Percentiles rank a stretch among this genome's conserved stretches.
These are phyloP conservation scores for Gnaphalium uliginosum DNA, from an alignment of 129 eudicot genomes.

Conservation along the genomic window DNA sequence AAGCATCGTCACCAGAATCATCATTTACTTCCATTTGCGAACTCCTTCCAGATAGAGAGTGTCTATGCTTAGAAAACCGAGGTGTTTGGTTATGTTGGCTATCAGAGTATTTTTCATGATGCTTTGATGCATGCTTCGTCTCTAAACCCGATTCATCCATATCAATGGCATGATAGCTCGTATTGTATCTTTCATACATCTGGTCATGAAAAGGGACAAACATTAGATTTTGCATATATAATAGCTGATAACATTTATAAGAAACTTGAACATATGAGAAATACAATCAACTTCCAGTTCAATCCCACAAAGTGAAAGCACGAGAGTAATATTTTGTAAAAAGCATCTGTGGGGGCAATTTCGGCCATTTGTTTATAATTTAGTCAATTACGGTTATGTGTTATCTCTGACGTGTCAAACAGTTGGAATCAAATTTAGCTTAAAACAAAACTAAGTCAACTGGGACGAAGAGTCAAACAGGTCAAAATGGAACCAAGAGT, in stretches of 20 bases:
- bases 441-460: not conserved
- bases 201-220: constrained; percentile 32
- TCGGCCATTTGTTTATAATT: not conserved
- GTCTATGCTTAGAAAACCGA: constrained; percentile 36
- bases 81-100: constrained; percentile 38
- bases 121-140: constrained; percentile 39
- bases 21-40: constrained; percentile 43
- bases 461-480: not conserved
- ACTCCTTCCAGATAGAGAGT: constrained; percentile 37
- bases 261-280: not conserved
- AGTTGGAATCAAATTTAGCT: not conserved
- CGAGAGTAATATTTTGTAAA: not conserved
- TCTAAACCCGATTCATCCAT: constrained; percentile 49
- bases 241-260: not conserved
- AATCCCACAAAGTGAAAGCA: constrained; percentile 2
- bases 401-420: not conserved
- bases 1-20: constrained; percentile 47
- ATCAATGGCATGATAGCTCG: constrained; percentile 41
- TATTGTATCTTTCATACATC: constrained; percentile 50
- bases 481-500: not conserved
- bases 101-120: constrained; percentile 38
- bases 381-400: not conserved
- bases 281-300: not conserved
- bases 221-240: constrained; percentile 4
- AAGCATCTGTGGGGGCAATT: constrained; percentile 1